A percentile compares a stretch with the other conserved stretches of the same genome.
Conservation (phyloP, 2,329 filamentous ascomycete species). For the Talaromyces sp. region DNA sequence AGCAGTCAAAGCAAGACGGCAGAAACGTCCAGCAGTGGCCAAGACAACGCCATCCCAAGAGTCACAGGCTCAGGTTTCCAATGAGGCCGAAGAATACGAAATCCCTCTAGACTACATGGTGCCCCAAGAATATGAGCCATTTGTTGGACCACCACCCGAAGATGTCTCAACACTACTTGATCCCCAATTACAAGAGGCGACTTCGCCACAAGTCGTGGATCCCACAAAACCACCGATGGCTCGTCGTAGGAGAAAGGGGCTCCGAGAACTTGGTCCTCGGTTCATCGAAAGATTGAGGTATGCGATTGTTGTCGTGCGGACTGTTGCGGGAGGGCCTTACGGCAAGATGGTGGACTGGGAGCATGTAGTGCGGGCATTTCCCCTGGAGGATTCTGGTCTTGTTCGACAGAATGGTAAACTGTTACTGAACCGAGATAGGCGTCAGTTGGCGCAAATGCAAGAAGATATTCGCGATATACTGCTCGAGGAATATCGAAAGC, state of each 20-base stretch:
- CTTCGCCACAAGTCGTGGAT: not conserved
- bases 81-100: not conserved
- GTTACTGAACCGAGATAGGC: conserved; percentile 32
- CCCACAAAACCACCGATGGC: not conserved
- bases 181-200: not conserved
- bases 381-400: conserved; percentile 32
- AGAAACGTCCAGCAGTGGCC: conserved; percentile 7
- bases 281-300: conserved; percentile 34
- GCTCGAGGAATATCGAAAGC: conserved; percentile 40
- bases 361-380: conserved; percentile 40
- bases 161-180: not conserved
- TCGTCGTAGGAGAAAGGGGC: conserved; percentile 19
- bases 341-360: conserved; percentile 42
- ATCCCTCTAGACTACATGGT: not conserved
- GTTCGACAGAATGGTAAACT: conserved; percentile 35
- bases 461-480: conserved; percentile 44
- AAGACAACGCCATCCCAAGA: not conserved
- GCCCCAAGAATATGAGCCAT: not conserved
- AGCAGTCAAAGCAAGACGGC: conserved; percentile 3
- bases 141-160: not conserved
- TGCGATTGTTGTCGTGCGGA: conserved; percentile 42
- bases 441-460: conserved; percentile 42
- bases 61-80: not conserved
- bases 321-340: conserved; percentile 42
- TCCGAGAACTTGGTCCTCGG: conserved; percentile 21